Evolutionary conservation across 2,329 filamentous ascomycete genomes (phyloP).

Genomic region (Epichloe aotearoae): DNA sequence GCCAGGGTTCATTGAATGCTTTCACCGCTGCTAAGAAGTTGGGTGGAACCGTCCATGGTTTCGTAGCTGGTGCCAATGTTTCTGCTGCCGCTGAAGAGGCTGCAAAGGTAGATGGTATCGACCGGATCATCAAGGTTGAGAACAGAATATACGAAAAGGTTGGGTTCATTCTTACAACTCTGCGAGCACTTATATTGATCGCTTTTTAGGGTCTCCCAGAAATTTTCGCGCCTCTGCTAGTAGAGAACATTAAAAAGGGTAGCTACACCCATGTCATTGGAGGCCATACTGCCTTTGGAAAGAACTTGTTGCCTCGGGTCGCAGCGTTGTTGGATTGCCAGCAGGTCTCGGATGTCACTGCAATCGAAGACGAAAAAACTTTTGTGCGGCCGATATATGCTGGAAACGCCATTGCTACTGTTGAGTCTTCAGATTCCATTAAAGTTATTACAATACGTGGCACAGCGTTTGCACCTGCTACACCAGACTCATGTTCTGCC

Average conservation of each 20-base stretch:
- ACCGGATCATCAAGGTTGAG: conserved; percentile 82
- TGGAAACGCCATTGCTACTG: conserved; percentile 91
- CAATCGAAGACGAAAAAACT: conserved; percentile 77
- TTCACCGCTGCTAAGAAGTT: conserved; percentile 78
- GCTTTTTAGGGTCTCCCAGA: conserved; percentile 64
- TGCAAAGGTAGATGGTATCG: conserved; percentile 77
- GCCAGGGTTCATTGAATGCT: conserved; percentile 67
- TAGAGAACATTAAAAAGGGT: conserved; percentile 94
- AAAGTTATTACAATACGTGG: conserved; percentile 90
- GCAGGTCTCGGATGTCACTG: conserved; percentile 85
- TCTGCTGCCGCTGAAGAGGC: conserved; percentile 69
- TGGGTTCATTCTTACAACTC: neutral
- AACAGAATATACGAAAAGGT: conserved; percentile 90
- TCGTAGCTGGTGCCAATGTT: conserved; percentile 70
- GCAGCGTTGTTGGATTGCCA: conserved; percentile 85
- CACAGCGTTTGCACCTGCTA: conserved; percentile 73
- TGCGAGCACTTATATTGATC: conserved; percentile 4
- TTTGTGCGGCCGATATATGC: conserved; percentile 97
- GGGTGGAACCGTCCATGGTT: conserved; percentile 73
- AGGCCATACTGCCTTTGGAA: conserved; percentile 90
- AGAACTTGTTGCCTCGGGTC: conserved; percentile 83
- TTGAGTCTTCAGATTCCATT: conserved; percentile 73
- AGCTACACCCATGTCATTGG: conserved; percentile 86
- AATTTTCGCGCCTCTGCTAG: conserved; percentile 83
- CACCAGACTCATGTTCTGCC: conserved; percentile 59